Conservation (phyloP, 164 flowering plant species). For the Stephania yunnanensis region DNA sequence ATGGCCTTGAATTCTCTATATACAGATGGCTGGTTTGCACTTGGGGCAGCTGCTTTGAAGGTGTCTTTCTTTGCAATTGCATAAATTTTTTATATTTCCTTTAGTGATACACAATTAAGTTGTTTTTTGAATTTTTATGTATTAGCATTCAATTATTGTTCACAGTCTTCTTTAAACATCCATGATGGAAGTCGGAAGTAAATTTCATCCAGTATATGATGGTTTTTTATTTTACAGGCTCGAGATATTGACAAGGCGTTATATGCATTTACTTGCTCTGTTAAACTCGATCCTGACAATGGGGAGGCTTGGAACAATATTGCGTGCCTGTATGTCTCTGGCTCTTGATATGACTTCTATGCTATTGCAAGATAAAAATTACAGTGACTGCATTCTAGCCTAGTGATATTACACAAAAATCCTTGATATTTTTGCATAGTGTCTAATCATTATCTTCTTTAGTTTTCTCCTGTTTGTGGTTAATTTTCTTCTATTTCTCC, state of each 20-base stretch:
- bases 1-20: conserved; percentile 84
- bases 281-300: conserved; percentile 96
- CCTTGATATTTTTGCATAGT: not conserved
- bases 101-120: too few species aligned
- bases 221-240: conserved; percentile 41
- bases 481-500: not conserved
- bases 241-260: conserved; percentile 77
- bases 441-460: not conserved
- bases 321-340: conserved; percentile 69
- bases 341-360: not conserved
- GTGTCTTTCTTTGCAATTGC: conserved; percentile 23
- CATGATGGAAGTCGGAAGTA: not conserved
- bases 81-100: conserved; percentile 1
- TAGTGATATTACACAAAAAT: not conserved
- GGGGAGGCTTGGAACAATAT: conserved; percentile 99
- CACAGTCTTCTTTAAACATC: not conserved
- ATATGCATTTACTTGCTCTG: conserved; percentile 75
- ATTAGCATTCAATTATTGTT: not conserved
- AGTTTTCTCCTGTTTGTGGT: not conserved
- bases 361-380: not conserved
- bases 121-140: not conserved
- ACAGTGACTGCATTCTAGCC: not conserved
- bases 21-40: conserved; percentile 99
- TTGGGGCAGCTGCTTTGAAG: conserved; percentile 97
- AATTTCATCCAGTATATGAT: not conserved